Evolutionary conservation across 2,329 filamentous ascomycete species (phyloP).

Genomic region (Xenoacremonium recifei): DNA sequence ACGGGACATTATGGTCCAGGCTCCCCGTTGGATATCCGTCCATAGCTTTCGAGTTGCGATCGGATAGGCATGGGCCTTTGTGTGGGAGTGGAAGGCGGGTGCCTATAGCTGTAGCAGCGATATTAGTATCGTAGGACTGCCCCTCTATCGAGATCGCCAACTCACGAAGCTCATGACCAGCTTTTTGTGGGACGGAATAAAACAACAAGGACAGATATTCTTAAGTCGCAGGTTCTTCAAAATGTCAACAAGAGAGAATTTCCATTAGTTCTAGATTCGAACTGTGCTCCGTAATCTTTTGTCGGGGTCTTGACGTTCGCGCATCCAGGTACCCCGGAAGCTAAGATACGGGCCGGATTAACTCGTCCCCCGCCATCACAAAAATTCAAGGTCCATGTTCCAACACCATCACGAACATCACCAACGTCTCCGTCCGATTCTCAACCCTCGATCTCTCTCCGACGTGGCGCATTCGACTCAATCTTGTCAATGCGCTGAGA

Average conservation of each 20-base stretch:
- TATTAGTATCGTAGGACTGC: conserved; percentile 21
- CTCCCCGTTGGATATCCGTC: conserved; percentile 78
- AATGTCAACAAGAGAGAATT: too few species aligned
- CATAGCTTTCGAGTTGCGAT: conserved; percentile 48
- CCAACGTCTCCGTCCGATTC: conserved; percentile 12
- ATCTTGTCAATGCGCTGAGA: conserved; percentile 5
- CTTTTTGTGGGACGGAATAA: not conserved
- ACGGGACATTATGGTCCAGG: conserved; percentile 81
- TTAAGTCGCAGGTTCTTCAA: too few species aligned
- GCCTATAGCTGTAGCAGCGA: conserved; percentile 19
- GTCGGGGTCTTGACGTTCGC: too few species aligned
- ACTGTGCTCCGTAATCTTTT: too few species aligned
- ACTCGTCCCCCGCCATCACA: conserved; percentile 17
- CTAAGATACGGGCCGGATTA: conserved; percentile 32
- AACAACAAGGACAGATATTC: too few species aligned
- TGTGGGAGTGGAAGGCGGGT: conserved; percentile 12
- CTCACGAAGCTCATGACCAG: conserved; percentile 21
- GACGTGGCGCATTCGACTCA: conserved; percentile 3
- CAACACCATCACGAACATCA: conserved; percentile 6
- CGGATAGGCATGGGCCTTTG: conserved; percentile 21
- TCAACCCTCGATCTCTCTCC: conserved; percentile 5
- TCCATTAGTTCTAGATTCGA: too few species aligned
- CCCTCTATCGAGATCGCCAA: conserved; percentile 25
- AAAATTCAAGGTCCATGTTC: conserved; percentile 6
- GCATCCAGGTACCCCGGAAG: conserved; percentile 15